A percentile compares a stretch with the other conserved stretches of the same genome.
Evolutionary conservation across 371 early-diverging fungal genomes (phyloP).

Genomic region (Blakeslea trispora): DNA sequence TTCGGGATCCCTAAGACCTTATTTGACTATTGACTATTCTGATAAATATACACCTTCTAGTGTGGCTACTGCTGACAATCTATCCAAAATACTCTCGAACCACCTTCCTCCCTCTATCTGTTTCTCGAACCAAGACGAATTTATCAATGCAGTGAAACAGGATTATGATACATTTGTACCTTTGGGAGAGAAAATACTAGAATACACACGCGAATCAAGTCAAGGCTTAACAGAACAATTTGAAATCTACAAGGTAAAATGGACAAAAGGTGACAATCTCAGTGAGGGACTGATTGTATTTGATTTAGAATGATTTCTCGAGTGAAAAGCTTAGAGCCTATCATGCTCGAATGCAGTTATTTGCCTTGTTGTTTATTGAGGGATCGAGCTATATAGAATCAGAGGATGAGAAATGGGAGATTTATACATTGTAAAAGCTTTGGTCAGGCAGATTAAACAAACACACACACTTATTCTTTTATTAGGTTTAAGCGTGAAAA

Average conservation of each 20-base stretch:
- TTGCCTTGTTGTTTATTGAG: conserved; percentile 86
- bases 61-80: conserved; percentile 42
- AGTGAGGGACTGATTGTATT: neutral
- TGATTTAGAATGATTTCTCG: conserved; percentile 35
- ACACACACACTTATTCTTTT: neutral
- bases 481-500: conserved; percentile 36
- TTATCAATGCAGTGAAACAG: conserved; percentile 55
- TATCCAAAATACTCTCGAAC: conserved; percentile 44
- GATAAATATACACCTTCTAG: conserved; percentile 35
- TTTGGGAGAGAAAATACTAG: conserved; percentile 70
- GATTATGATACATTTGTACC: conserved; percentile 69
- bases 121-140: conserved; percentile 60
- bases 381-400: conserved; percentile 89
- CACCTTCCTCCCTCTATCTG: conserved; percentile 35
- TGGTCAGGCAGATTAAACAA: neutral
- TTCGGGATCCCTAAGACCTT: conserved; percentile 76
- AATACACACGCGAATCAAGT: conserved; percentile 54
- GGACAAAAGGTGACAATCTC: neutral
- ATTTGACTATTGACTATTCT: conserved; percentile 63
- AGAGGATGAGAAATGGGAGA: conserved; percentile 83
- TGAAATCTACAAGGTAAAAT: conserved; percentile 78
- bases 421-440: conserved; percentile 62
- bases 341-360: conserved; percentile 75
- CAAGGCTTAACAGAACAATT: conserved; percentile 50
- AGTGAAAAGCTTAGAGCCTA: conserved; percentile 70